Evolutionary conservation across 169 alveolate species (phyloP).

Genomic region (Eimeria zaria): DNA sequence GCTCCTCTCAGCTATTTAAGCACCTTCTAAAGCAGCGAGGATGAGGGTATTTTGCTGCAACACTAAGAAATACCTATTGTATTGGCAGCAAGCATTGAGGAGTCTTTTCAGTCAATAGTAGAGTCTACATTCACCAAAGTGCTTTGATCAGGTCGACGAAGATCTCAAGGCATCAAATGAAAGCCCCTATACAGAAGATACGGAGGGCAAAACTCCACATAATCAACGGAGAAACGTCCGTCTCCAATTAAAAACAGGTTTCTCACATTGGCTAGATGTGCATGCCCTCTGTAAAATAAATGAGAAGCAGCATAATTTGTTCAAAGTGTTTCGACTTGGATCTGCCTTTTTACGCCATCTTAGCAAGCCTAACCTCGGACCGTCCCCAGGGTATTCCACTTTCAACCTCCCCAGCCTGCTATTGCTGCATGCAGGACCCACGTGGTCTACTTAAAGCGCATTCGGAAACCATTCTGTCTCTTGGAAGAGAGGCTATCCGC

Average conservation of each 20-base stretch:
- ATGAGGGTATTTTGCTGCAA: neutral
- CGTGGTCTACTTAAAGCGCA: neutral
- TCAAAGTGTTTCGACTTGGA: neutral
- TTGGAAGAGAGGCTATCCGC: constrained; percentile 77
- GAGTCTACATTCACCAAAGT: neutral
- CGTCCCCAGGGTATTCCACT: neutral
- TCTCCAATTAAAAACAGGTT: neutral
- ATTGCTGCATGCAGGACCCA: constrained; percentile 21
- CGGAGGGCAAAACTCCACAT: neutral
- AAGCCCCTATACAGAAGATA: neutral
- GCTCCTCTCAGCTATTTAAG: neutral
- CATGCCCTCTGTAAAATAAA: neutral
- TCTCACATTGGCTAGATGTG: neutral
- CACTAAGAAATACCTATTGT: neutral
- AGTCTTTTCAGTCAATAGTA: neutral
- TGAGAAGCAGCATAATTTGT: neutral
- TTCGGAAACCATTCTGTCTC: constrained; percentile 36
- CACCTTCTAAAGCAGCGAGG: neutral
- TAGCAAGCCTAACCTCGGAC: neutral
- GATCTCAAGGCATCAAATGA: neutral
- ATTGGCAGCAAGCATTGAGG: neutral
- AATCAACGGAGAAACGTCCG: neutral
- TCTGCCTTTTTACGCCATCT: neutral
- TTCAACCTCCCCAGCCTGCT: neutral
- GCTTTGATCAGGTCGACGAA: neutral